phyloP scores from a whole-genome alignment of 1,284 basidiomycete genomes.

The Vanrija pseudolonga region DNA sequence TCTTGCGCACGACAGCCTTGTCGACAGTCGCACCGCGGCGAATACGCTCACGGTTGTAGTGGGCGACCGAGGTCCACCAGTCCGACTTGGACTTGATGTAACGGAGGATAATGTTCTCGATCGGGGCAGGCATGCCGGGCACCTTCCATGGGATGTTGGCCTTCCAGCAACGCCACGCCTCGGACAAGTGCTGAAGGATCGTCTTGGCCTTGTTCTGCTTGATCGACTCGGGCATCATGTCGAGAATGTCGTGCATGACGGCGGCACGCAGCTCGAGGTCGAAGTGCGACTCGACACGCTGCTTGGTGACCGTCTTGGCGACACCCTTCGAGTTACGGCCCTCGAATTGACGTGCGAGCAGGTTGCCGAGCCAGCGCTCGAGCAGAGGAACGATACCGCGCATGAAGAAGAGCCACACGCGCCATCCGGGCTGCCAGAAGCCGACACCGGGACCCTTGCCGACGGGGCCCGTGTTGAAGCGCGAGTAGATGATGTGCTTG shows the following conservation, averaged over 20 bases:
- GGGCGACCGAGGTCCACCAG: slow-evolving; percentile 92
- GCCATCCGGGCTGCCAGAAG: slow-evolving; percentile 99
- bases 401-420: slow-evolving; percentile 99
- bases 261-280: slow-evolving; percentile 96
- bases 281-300: slow-evolving; percentile 97
- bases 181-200: slow-evolving; percentile 93
- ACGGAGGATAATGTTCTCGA: slow-evolving; percentile 97
- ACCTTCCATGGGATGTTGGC: slow-evolving; percentile 73
- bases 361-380: slow-evolving; percentile 95
- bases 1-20: slow-evolving; percentile 74
- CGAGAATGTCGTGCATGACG: slow-evolving; percentile 98
- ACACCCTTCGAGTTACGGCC: slow-evolving; percentile 93
- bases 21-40: slow-evolving; percentile 90
- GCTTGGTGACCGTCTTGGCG: slow-evolving; percentile 96
- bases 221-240: slow-evolving; percentile 96
- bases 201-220: slow-evolving; percentile 86
- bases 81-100: slow-evolving; percentile 99
- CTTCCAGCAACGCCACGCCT: slow-evolving; percentile 72
- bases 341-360: slow-evolving; percentile 97
- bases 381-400: slow-evolving; percentile 96
- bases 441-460: slow-evolving; percentile 99
- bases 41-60: slow-evolving; percentile 58
- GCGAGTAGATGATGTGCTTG: slow-evolving; percentile 77
- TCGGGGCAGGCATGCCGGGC: slow-evolving; percentile 66
- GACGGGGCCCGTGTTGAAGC: slow-evolving; percentile 97